phyloP scores from a whole-genome alignment of 208 protist species.

The Crithidia sp. region DNA sequence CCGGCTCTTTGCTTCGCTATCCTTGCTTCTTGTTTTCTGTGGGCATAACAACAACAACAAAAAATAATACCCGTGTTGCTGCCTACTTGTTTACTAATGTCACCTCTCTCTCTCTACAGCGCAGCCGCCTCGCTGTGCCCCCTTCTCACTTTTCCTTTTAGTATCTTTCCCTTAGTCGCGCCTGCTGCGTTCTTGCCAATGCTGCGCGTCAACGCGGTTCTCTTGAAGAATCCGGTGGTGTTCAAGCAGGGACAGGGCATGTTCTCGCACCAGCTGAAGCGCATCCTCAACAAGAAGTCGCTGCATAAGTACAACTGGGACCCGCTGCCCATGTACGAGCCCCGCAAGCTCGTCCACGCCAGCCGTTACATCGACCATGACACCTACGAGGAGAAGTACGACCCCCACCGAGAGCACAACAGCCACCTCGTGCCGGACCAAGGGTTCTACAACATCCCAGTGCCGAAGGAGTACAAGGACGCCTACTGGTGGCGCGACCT shows the following conservation, averaged over 20 bases:
- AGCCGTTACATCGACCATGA: constrained; percentile 79
- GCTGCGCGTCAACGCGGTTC: constrained; percentile 45
- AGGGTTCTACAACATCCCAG: constrained; percentile 73
- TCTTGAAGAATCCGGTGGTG: constrained; percentile 87
- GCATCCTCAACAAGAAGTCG: constrained; percentile 91
- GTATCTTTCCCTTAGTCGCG: too few species aligned
- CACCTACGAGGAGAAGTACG: constrained; percentile 83
- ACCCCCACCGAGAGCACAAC: constrained; percentile 79
- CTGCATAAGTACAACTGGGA: constrained; percentile 91
- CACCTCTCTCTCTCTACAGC: too few species aligned
- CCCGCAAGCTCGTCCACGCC: constrained; percentile 85
- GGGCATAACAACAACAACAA: too few species aligned
- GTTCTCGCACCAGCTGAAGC: constrained; percentile 92
- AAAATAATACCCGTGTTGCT: too few species aligned
- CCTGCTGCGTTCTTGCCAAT: constrained; percentile 28
- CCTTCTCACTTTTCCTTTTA: too few species aligned
- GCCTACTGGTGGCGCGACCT: constrained; percentile 94
- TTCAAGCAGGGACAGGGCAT: constrained; percentile 93
- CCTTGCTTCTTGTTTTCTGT: too few species aligned
- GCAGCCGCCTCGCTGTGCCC: too few species aligned
- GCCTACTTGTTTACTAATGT: too few species aligned
- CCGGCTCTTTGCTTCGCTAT: too few species aligned
- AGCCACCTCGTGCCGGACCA: constrained; percentile 87
- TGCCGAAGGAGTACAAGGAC: constrained; percentile 89
- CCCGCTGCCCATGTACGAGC: constrained; percentile 90